Evolutionary conservation across 441 rosid genomes (phyloP).

Genomic region (Corymbia calophylla): DNA sequence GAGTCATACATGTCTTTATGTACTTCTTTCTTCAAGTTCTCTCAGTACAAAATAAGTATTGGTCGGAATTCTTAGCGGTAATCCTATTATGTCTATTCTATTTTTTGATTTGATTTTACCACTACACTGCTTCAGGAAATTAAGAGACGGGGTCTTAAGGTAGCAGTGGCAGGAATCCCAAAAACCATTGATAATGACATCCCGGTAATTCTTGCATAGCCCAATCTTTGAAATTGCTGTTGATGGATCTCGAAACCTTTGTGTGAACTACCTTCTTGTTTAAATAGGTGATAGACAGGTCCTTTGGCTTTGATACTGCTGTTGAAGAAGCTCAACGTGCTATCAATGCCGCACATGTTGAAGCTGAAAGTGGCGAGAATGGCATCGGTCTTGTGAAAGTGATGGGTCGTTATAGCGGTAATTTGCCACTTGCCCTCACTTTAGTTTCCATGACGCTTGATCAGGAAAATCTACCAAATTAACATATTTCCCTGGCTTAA

Average conservation of each 20-base stretch:
- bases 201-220: slow-evolving; percentile 37
- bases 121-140: slow-evolving; percentile 51
- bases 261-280: not conserved
- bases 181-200: slow-evolving; percentile 95
- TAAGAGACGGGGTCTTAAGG: slow-evolving; percentile 86
- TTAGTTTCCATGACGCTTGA: not conserved
- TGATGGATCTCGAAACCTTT: not conserved
- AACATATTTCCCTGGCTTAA: not conserved
- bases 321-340: slow-evolving; percentile 99
- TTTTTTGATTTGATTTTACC: not conserved
- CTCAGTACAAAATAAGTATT: not conserved
- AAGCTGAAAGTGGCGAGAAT: slow-evolving; percentile 82
- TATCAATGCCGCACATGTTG: slow-evolving; percentile 96
- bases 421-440: slow-evolving; percentile 8
- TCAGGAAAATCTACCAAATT: not conserved
- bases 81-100: not conserved
- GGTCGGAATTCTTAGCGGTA: not conserved
- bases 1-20: not conserved
- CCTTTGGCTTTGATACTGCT: slow-evolving; percentile 97
- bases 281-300: slow-evolving; percentile 72
- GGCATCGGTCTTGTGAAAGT: slow-evolving; percentile 93
- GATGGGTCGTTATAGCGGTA: slow-evolving; percentile 97
- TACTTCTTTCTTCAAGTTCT: not conserved
- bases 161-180: slow-evolving; percentile 89
- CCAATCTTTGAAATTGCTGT: not conserved